These are phyloP conservation scores for Geum urbanum DNA, from an alignment of 306 rosid species.

Conservation along the genomic window DNA sequence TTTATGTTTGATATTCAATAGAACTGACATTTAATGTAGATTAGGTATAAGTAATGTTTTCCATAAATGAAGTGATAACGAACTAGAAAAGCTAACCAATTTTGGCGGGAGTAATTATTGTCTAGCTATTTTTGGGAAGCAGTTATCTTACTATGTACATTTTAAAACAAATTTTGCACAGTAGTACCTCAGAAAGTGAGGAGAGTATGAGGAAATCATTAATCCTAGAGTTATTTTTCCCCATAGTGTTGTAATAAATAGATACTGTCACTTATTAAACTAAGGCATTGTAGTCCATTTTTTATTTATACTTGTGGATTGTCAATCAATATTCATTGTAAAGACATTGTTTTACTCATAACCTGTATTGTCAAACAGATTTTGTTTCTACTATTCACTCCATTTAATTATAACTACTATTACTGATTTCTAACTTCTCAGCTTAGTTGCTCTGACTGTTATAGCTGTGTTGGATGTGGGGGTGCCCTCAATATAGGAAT, in stretches of 20 bases:
- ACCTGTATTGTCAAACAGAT: not conserved
- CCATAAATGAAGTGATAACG: not conserved
- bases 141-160: not conserved
- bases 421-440: not conserved
- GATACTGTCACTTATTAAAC: conserved; percentile 11
- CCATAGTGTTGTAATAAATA: not conserved
- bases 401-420: not conserved
- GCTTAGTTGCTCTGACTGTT: not conserved
- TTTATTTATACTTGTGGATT: conserved; percentile 1
- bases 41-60: not conserved
- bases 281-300: not conserved
- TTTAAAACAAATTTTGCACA: not conserved
- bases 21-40: not conserved
- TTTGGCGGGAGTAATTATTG: not conserved
- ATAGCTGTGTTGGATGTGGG: not conserved
- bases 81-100: not conserved
- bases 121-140: not conserved
- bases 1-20: not conserved
- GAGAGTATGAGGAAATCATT: not conserved
- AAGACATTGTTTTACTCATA: conserved; percentile 3
- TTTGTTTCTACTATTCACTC: not conserved
- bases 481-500: not conserved
- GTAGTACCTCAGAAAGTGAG: not conserved
- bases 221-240: not conserved
- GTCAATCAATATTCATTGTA: not conserved